Evolutionary conservation across 805 yeast genomes (phyloP).

Genomic region (Grigorovia yakushimaensis): DNA sequence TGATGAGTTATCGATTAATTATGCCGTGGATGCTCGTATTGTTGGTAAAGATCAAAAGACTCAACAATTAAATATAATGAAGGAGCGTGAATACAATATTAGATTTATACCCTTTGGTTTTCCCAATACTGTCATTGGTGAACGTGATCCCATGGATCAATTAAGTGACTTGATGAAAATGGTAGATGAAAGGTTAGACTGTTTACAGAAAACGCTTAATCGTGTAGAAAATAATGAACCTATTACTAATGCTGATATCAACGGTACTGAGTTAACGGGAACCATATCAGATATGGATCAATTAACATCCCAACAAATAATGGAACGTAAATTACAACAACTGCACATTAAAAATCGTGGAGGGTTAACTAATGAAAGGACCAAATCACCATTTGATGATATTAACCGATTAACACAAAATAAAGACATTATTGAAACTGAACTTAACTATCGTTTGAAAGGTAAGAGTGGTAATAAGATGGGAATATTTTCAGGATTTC

Average conservation of each 20-base stretch:
- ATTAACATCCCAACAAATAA: conserved; percentile 16
- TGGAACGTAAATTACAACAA: conserved; percentile 21
- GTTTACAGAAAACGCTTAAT: conserved; percentile 8
- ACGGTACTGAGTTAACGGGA: conserved; percentile 23
- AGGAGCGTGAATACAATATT: conserved; percentile 14
- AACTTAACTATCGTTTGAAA: conserved; percentile 12
- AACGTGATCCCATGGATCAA: conserved; percentile 7
- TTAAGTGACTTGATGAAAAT: conserved; percentile 6
- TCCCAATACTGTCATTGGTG: conserved; percentile 8
- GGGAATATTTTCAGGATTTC: conserved; percentile 2
- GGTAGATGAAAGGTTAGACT: conserved; percentile 10
- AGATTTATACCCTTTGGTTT: conserved; percentile 25
- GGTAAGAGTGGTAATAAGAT: neutral
- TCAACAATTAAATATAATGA: conserved; percentile 12
- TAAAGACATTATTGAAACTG: conserved; percentile 9
- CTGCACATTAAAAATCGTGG: conserved; percentile 12
- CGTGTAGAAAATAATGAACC: conserved; percentile 9
- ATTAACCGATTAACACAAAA: conserved; percentile 1
- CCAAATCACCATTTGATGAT: conserved; percentile 2
- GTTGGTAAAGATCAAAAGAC: conserved; percentile 35
- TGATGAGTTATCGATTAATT: conserved; percentile 33
- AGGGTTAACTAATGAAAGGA: neutral
- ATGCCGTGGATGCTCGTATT: conserved; percentile 45
- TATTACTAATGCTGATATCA: conserved; percentile 12
- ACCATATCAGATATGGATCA: conserved; percentile 15